Evolutionary conservation across 2,329 filamentous ascomycete species (phyloP).

Genomic region (Truncatella angustata): DNA sequence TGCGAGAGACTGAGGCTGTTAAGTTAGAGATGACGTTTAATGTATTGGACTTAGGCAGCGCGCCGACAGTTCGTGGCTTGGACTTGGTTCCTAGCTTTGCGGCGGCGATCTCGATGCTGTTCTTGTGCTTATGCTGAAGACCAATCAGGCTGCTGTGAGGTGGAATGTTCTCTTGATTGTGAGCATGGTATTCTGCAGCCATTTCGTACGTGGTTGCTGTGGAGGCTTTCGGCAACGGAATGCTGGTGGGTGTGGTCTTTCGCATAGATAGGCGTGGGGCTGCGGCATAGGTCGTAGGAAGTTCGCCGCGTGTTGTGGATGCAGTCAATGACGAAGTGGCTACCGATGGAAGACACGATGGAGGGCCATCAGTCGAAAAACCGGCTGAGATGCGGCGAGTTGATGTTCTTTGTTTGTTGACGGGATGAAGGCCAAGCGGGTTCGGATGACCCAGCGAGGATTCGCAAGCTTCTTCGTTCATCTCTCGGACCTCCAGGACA

Average conservation of each 20-base stretch:
- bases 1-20: slow-evolving; percentile 42
- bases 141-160: slow-evolving; percentile 12
- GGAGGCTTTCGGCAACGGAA: slow-evolving; percentile 12
- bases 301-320: slow-evolving; percentile 19
- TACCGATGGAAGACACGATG: slow-evolving; percentile 19
- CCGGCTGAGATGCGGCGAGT: slow-evolving; percentile 23
- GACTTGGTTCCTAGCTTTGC: slow-evolving; percentile 8
- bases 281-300: not conserved
- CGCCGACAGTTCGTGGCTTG: slow-evolving; percentile 15
- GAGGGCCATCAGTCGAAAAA: slow-evolving; percentile 17
- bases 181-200: slow-evolving; percentile 5
- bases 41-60: slow-evolving; percentile 44
- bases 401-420: slow-evolving; percentile 12
- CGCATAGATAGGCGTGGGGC: not conserved
- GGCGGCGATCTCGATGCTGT: slow-evolving; percentile 12
- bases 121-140: slow-evolving; percentile 14
- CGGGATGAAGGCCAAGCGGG: slow-evolving; percentile 7
- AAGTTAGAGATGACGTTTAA: slow-evolving; percentile 43
- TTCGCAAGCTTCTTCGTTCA: no score
- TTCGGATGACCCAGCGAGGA: slow-evolving; percentile 4
- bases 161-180: slow-evolving; percentile 24
- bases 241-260: slow-evolving; percentile 9
- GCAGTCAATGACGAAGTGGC: slow-evolving; percentile 20
- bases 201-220: slow-evolving; percentile 15
- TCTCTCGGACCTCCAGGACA: not conserved